Evolutionary conservation across 352 stramenopile species (phyloP), one percentile per base, ranked within the genome.

Genomic region (Globisporangium paddicum): DNA sequence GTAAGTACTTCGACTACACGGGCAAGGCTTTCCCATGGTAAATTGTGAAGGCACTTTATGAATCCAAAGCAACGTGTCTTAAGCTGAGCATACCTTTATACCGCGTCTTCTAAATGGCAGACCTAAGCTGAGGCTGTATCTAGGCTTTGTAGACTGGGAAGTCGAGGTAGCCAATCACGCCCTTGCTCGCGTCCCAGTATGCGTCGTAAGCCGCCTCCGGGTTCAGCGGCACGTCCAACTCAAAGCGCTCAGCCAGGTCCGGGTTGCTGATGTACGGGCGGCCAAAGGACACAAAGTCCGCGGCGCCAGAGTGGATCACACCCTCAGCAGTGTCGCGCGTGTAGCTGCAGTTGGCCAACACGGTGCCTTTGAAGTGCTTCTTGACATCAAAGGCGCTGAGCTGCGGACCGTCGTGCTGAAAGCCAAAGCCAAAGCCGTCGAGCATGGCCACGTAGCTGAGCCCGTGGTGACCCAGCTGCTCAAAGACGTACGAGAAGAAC

Each of bases 201-300:
- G n/a, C n/a, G n/a, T n/a, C n/a, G n/a, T n/a, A n/a, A n/a, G n/a
- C n/a, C n/a, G 16, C 46, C 44, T 6, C 56, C 55, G 14, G 38
- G 53, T 66, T 75, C 18, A 81, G 48, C 18, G 63, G 64, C 30
- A 46, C 41, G 32, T 67, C 55, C 18, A 66, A 41, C 47, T 64
- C 44, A 16, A 80, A 47, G 13, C 60, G 58, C 25, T 70, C 42
- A 2, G 68, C 60, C 34, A 87, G 52, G 46, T 87, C 73, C 30
- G 76, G 77, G 58, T 85, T 87, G 5, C 67, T 59, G 19, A 88
- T 86, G 68, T 76, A 88, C 32, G 63, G 45, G 10, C 77, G 73
- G 11, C 67, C 71, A 54, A 77, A 87, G 5, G 44, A 71, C 4
- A 87, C 69, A 11, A 75, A 59, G 26, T 86, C 71, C 10, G 55